These are phyloP conservation scores for Salix koriyanagi DNA, from an alignment of 345 rosid genomes.

Conservation along the genomic window DNA sequence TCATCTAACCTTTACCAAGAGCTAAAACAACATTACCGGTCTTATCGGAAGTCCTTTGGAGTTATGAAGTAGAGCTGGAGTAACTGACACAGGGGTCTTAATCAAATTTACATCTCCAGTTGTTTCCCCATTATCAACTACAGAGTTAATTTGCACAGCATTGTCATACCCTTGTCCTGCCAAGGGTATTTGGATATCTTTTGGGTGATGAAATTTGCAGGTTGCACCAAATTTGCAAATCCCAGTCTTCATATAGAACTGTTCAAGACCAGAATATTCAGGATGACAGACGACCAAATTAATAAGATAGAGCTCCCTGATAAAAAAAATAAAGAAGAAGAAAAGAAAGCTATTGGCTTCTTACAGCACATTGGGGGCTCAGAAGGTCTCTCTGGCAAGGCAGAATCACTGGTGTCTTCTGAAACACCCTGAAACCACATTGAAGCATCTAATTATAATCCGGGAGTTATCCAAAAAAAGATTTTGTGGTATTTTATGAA, in stretches of 20 bases:
- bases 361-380: constrained; percentile 80
- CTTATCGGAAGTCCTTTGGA: constrained; percentile 91
- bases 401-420: constrained; percentile 38
- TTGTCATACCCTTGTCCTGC: constrained; percentile 42
- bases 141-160: constrained; percentile 34
- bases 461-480: background rate
- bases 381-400: constrained; percentile 77
- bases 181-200: constrained; percentile 51
- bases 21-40: constrained; percentile 37
- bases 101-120: constrained; percentile 26
- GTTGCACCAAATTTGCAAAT: constrained; percentile 82
- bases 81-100: constrained; percentile 31
- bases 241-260: constrained; percentile 92
- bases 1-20: background rate
- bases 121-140: constrained; percentile 27
- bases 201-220: constrained; percentile 95
- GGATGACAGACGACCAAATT: constrained; percentile 21
- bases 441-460: constrained; percentile 19
- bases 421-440: constrained; percentile 46
- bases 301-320: background rate
- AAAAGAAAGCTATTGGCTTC: constrained; percentile 24
- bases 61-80: constrained; percentile 57
- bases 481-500: background rate
- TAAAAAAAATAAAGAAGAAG: no score
- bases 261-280: constrained; percentile 27